Evolutionary conservation across 169 alveolate genomes (phyloP), one percentile per base, ranked within the genome.

Genomic region (Theileria orientalis): DNA sequence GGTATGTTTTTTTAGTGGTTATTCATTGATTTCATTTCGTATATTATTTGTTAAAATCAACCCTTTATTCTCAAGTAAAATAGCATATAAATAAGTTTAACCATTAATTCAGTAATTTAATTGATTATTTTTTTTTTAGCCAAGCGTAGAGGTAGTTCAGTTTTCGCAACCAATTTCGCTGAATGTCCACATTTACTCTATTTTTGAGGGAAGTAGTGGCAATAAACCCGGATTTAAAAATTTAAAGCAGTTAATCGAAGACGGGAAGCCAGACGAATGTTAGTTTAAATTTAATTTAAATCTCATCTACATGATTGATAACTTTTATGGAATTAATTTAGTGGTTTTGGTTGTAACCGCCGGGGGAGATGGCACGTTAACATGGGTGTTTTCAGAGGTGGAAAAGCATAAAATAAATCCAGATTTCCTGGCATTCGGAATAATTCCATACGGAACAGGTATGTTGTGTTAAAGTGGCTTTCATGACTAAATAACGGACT

Each of bases 331-430:
- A n/a, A n/a, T n/a, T n/a, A n/a, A 16, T 9, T 30, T 40, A 42
- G 89, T 25, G 19, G 72, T 87, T 9, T 79, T 91, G 63, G 94
- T 88, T 11, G 85, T 96, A n/a, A 95, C 92, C 21, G 97, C 96
- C 19, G 99, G 99, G 13, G 99, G 99, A 9, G 99, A 96, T 82
- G 99, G 99, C n/a, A 95, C 97, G 6, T 92, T 95, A 14, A 91
- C 95, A 90, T 95, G 98, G 98, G 90, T 94, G 37, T 74, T 95
- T 3, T 77, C 83, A 54, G 97, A 94, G 83, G 77, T 94, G 74
- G 91, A 90, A 21, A 80, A 69, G 21, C 90, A 92, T 64, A 70
- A 76, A n/a, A 86, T 94, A 30, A 88, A 93, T 54, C 66, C 85
- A 30, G 76, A 83, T 21, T 51, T 64, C 29, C 62, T 93, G 67